Base-by-base conservation (phyloP, 495 filamentous ascomycete species). In the Eremomyces bilateralis region DNA sequence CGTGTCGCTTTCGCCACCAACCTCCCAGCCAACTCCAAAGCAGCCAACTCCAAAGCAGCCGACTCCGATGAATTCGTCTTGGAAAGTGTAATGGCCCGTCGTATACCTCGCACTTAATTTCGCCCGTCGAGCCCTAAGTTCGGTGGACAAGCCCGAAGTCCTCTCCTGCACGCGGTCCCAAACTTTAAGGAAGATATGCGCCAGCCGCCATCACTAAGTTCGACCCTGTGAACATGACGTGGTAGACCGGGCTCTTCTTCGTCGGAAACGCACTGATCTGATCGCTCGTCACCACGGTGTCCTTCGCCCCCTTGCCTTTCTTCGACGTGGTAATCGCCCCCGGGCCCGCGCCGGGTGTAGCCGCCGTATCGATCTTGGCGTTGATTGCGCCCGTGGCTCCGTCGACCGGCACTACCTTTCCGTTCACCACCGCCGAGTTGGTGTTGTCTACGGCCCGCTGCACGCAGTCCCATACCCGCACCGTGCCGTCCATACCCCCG, bases 171-270 rank as follows among this genome's bases (percentile, higher is more conserved):
- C n/a, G n/a, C n/a, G n/a, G n/a, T n/a, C 24, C 24, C 8, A 13
- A 28, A 8, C 24, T 13, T 53, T 53, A 69, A 22, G 74, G 75
- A 44, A 81, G 48, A 55, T 82, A 94, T 38, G 77, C 83, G 20
- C 88, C 81, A 20, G 72, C 83, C 8, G 82, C 82, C 34, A 97
- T 55, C 12, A 93, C 70, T 45, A 95, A 52, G 44, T 97, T 97
- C 73, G 85, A 88, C 34, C 76, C 63, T 2, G 88, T 94, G 50
- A 92, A 93, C 48, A 72, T 68, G 31, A 91, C 85, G 61, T 84
- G 91, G 52, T 88, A 76, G 4, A 97, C 79, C 2, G 88, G 82
- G 16, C 76, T 81, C 60, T 88, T 91, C 67, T 95, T 97, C 13
- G 88, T 94, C 0, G 80, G 73, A 47, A 92, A 94, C 3, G 77